Evolutionary conservation across 2,329 filamentous ascomycete genomes (phyloP), one percentile per base, ranked within the genome.

Genomic region (Venturiaceae sp.): DNA sequence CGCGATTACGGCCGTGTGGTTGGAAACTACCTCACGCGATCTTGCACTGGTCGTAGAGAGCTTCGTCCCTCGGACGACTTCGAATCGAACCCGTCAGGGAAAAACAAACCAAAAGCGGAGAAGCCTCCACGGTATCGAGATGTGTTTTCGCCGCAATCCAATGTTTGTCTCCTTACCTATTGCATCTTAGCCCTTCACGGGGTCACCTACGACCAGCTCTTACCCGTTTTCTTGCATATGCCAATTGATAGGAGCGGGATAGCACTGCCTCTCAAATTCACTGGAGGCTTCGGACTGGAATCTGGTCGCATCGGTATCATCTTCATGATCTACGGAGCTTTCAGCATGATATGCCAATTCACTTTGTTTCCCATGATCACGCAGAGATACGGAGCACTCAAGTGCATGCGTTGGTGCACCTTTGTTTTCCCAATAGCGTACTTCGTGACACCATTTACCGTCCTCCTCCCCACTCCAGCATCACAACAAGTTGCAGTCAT

Each of bases 331-430:
- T 95, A 92, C 69, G 91, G 91, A 26, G 76, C 94, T 55, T 77
- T 84, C 9, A 90, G 89, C 64, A 90, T 92, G 67, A 64, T 94
- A n/a, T 82, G 90, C 47, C 94, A 97, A 69, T 95, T 99, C 70
- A 75, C 92, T 53, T 67, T 95, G 58, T 97, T 96, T 69, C 91
- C 92, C 0, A 77, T 82, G 0, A 73, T 92, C 1, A 90, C 91
- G 50, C 78, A 82, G 32, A 79, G 78, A 28, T 90, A 83, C 62
- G 92, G 92, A 5, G 83, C 91, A 0, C 75, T 96, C 16, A 79
- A 76, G 55, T 94, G 88, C 70, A 86, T 90, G 64, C 84, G 83
- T 62, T 73, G 79, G 19, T 84, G 85, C 64, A 82, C 83, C n/a
- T 63, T 88, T 19, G 67, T 83, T 1, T 88, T 90, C 66, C 92